Base-by-base conservation (phyloP, 1,284 basidiomycete species). In the Trametes versicolor region DNA sequence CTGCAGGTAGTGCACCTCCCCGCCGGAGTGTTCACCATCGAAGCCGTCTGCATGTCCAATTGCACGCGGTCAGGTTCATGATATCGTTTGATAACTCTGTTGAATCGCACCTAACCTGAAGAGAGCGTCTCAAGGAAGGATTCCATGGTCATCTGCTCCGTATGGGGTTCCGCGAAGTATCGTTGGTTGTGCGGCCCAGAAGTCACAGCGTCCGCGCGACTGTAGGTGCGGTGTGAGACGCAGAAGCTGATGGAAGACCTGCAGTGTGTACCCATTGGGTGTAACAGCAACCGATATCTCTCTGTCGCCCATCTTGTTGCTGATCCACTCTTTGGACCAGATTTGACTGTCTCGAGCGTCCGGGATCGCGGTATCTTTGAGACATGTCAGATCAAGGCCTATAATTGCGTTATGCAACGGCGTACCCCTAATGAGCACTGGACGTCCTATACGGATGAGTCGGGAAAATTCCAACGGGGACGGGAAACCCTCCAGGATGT, bases 111-210 rank as follows among this genome's bases (percentile, higher is more conserved):
- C 77, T 76, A 65, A 76, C 72, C 74, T 72, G 75, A 69, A 55
- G 75, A 72, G 32, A 92, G 74, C 47, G 79, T 83, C 4, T 74
- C 66, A 15, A 96, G 73, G 57, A 96, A 83, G 2, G 82, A 75
- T 0, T 68, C 13, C 80, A 95, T 88, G 0, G 86, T 82, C 88
- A 95, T 90, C 63, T 82, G 79, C 68, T 93, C 85, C 8, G 87
- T 81, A 52, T 83, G 78, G 2, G 96, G 95, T 73, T 97, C 95
- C 13, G 84, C 86, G 73, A 97, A 97, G 71, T 90, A 92, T n/a
- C 83, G 76, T 50, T 75, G 81, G 32, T 84, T 87, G 71, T 90
- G 85, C 17, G 80, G 76, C n/a, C 80, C 83, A 39, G 62, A 69
- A 43, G 86, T 85, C 43, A 97, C 83, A 8, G 95, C 89, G 77